Conservation (phyloP, 371 early-diverging fungal species). For the Rhizomucor pusillus region DNA sequence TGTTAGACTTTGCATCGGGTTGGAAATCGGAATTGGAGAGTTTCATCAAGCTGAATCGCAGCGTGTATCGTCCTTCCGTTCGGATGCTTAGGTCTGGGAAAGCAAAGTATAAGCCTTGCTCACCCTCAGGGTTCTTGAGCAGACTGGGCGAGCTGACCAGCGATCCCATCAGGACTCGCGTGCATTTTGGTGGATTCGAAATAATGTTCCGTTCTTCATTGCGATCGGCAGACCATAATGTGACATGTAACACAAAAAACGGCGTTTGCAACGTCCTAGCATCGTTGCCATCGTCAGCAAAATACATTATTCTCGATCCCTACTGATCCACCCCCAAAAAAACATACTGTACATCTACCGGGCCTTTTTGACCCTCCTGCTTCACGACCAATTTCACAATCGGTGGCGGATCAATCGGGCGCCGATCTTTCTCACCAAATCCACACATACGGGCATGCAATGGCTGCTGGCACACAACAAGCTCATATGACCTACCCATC, state of each 20-base stretch:
- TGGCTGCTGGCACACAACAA: conserved; percentile 72
- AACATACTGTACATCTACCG: conserved; percentile 49
- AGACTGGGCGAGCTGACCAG: conserved; percentile 78
- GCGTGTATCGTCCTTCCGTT: conserved; percentile 81
- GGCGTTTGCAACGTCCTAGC: conserved; percentile 54
- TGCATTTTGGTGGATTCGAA: conserved; percentile 61
- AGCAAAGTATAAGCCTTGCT: conserved; percentile 85
- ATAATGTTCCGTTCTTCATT: conserved; percentile 57
- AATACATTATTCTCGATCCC: too few relatives aligned
- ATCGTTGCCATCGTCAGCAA: not conserved
- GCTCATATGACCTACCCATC: conserved; percentile 43
- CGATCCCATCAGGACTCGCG: conserved; percentile 75
- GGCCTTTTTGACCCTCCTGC: conserved; percentile 40
- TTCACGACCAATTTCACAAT: conserved; percentile 59
- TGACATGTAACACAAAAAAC: conserved; percentile 73
- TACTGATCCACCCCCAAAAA: not conserved
- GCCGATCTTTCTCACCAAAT: conserved; percentile 77
- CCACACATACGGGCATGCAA: conserved; percentile 84
- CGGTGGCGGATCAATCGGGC: conserved; percentile 71
- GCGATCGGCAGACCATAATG: conserved; percentile 72
- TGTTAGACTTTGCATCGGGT: conserved; percentile 50
- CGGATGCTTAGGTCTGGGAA: conserved; percentile 90
- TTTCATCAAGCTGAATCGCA: conserved; percentile 69
- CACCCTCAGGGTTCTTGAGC: conserved; percentile 68
- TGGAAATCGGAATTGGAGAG: conserved; percentile 48